Conservation (phyloP, 1,284 basidiomycete genomes). For the Pseudozyma sp. region DNA sequence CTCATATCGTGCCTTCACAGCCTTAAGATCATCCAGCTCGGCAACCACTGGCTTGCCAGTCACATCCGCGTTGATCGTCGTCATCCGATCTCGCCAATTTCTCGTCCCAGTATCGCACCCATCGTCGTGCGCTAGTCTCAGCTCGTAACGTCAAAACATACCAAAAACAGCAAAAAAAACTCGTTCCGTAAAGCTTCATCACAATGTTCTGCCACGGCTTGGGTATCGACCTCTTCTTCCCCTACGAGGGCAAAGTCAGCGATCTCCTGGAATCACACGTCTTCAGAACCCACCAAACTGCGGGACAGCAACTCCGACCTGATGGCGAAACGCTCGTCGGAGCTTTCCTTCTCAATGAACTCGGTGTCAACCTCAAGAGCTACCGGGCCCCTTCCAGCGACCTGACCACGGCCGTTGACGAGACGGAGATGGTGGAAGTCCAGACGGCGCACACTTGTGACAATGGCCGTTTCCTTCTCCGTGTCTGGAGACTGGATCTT, state of each 20-base stretch:
- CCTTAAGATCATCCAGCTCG: no score
- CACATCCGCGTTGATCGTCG: no score
- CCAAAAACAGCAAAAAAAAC: slow-evolving; percentile 13
- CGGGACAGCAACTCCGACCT: neutral
- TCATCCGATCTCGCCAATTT: neutral
- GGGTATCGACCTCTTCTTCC: slow-evolving; percentile 30
- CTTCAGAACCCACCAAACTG: slow-evolving; percentile 13
- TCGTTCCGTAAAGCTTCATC: slow-evolving; percentile 2
- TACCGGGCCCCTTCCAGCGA: neutral
- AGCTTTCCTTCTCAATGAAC: slow-evolving; percentile 21
- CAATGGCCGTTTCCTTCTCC: slow-evolving; percentile 4
- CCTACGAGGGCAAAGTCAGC: slow-evolving; percentile 10
- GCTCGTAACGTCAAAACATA: neutral
- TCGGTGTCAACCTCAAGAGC: neutral
- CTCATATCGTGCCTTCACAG: neutral
- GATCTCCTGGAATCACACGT: neutral
- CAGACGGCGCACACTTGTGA: slow-evolving; percentile 1
- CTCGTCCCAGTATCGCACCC: neutral
- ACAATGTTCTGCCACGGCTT: slow-evolving; percentile 24
- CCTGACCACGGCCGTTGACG: neutral
- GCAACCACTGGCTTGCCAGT: no score
- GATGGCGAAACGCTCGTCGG: neutral
- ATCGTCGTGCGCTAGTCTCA: neutral
- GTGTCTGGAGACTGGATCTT: slow-evolving; percentile 12
- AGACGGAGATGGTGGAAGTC: slow-evolving; percentile 6